Percentiles rank a stretch among this genome's conserved stretches.
phyloP scores from a whole-genome alignment of 2,329 filamentous ascomycete genomes.

The Cladosporium sp. region DNA sequence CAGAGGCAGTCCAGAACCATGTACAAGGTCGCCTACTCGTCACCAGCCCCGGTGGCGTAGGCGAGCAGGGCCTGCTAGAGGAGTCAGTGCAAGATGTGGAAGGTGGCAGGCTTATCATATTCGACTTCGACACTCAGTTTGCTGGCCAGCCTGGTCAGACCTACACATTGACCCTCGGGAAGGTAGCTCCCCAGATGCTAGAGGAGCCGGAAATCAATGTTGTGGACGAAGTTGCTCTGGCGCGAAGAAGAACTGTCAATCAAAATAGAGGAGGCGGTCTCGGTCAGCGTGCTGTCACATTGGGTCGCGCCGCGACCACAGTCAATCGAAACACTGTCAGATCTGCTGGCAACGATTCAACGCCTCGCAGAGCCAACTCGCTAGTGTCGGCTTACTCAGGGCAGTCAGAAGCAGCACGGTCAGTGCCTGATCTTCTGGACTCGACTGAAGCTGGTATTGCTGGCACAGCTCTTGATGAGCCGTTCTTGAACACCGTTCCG shows the following conservation, averaged over 20 bases:
- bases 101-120: constrained; percentile 34
- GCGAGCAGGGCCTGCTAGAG: constrained; percentile 26
- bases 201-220: constrained; percentile 33
- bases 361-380: constrained; percentile 13
- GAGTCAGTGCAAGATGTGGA: constrained; percentile 33
- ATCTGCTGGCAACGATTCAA: not conserved
- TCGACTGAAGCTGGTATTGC: constrained; percentile 22
- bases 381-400: constrained; percentile 23
- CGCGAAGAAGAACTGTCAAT: constrained; percentile 33
- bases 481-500: constrained; percentile 31
- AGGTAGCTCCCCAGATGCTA: constrained; percentile 30
- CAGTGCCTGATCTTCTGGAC: constrained; percentile 32
- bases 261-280: constrained; percentile 29
- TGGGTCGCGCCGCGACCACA: constrained; percentile 33
- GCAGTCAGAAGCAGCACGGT: constrained; percentile 21
- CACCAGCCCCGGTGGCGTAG: constrained; percentile 33
- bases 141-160: constrained; percentile 35
- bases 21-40: constrained; percentile 33
- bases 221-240: constrained; percentile 31
- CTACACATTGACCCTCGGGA: constrained; percentile 32
- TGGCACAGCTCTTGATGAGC: constrained; percentile 28
- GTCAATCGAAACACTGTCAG: constrained; percentile 8
- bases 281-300: constrained; percentile 27
- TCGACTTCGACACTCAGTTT: constrained; percentile 32
- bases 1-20: constrained; percentile 20